Evolutionary conservation across 2,329 filamentous ascomycete genomes (phyloP).

Genomic region (Trichoderma koningii): DNA sequence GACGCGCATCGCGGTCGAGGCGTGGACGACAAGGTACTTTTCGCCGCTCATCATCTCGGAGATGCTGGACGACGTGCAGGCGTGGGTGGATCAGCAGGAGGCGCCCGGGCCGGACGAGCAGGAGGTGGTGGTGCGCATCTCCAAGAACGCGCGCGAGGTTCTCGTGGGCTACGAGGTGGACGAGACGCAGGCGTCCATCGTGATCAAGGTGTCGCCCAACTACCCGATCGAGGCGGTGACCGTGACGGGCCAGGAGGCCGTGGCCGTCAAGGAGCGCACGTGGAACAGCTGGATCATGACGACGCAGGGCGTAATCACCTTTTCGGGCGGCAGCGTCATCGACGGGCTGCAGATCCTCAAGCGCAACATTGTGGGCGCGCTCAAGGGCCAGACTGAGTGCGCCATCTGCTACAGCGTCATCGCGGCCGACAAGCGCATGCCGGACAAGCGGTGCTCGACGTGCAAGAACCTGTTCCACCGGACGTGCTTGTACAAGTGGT

Average conservation of each 20-base stretch:
- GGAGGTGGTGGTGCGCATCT: conserved; percentile 68
- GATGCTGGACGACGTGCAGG: conserved; percentile 66
- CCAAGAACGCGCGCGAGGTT: conserved; percentile 70
- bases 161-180: conserved; percentile 85
- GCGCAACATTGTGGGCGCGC: conserved; percentile 79
- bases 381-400: conserved; percentile 93
- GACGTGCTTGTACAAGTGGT: conserved; percentile 93
- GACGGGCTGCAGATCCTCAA: conserved; percentile 86
- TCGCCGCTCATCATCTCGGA: conserved; percentile 69
- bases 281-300: conserved; percentile 91
- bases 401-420: conserved; percentile 97
- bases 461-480: conserved; percentile 95
- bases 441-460: conserved; percentile 86
- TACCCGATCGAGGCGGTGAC: conserved; percentile 81
- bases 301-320: conserved; percentile 89
- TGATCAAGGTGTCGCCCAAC: conserved; percentile 75
- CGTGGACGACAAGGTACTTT: conserved; percentile 84
- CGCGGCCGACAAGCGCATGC: conserved; percentile 81
- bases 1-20: conserved; percentile 75
- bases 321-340: conserved; percentile 84
- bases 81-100: conserved; percentile 63
- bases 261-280: conserved; percentile 85
- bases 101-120: conserved; percentile 53
- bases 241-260: conserved; percentile 76
- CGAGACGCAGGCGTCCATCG: conserved; percentile 79